Percentiles rank a stretch among this genome's conserved stretches.
These are phyloP conservation scores for Copromyces sp. DNA, from an alignment of 495 filamentous ascomycete genomes.

Conservation along the genomic window DNA sequence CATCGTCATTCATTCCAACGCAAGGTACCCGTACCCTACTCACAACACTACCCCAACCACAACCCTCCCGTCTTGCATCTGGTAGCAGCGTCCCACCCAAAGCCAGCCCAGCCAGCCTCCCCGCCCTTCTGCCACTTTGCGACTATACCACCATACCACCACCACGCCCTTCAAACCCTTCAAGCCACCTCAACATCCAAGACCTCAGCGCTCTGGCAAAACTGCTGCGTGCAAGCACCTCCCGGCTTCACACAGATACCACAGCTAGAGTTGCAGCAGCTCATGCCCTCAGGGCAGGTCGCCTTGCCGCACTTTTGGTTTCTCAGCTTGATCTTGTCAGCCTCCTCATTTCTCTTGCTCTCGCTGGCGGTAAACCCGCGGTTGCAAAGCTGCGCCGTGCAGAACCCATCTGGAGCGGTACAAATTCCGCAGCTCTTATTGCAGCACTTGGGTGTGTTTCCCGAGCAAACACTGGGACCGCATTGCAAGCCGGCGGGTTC, in stretches of 20 bases:
- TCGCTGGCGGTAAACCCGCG: not conserved
- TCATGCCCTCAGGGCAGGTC: slow-evolving; percentile 4
- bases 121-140: not conserved
- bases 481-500: not conserved
- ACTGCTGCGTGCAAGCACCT: slow-evolving; percentile 10
- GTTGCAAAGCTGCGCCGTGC: slow-evolving; percentile 14
- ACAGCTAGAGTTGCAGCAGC: slow-evolving; percentile 19
- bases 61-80: not conserved
- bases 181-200: not conserved
- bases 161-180: not conserved
- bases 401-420: slow-evolving; percentile 5
- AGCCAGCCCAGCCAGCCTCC: not conserved
- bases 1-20: not conserved
- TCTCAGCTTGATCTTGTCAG: not conserved
- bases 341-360: not conserved
- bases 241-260: slow-evolving; percentile 13
- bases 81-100: not conserved
- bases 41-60: not conserved
- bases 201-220: slow-evolving; percentile 1
- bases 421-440: slow-evolving; percentile 12
- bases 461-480: not conserved
- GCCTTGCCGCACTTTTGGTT: slow-evolving; percentile 8
- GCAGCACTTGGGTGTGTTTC: not conserved
- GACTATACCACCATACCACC: not conserved
- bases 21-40: not conserved